Conservation (phyloP, 2,329 filamentous ascomycete genomes). For the Cladosporium sphaerospermum region DNA sequence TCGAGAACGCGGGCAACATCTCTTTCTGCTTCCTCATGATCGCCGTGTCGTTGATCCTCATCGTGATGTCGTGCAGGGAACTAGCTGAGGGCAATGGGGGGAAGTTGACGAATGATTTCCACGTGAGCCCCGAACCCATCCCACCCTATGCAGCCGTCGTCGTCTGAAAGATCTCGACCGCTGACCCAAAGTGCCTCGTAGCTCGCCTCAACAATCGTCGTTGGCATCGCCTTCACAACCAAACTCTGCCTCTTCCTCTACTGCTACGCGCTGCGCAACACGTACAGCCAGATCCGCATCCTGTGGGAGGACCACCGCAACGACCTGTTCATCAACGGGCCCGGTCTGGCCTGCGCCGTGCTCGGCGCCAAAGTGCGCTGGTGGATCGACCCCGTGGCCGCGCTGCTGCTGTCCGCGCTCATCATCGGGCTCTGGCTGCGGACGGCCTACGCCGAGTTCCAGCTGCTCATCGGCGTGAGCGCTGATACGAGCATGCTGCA, state of each 20-base stretch:
- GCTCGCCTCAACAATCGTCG: constrained; percentile 76
- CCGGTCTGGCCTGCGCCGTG: constrained; percentile 75
- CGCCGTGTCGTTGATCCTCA: constrained; percentile 82
- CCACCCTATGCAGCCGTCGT: not conserved
- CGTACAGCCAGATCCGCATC: constrained; percentile 86
- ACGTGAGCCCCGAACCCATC: not conserved
- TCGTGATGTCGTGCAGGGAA: constrained; percentile 76
- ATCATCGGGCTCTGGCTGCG: constrained; percentile 76
- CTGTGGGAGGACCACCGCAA: constrained; percentile 97
- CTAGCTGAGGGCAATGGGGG: constrained; percentile 49
- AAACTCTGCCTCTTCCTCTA: constrained; percentile 83
- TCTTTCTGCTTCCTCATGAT: constrained; percentile 96
- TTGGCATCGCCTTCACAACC: constrained; percentile 74
- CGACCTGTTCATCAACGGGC: constrained; percentile 96
- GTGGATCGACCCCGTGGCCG: constrained; percentile 94
- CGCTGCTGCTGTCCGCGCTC: constrained; percentile 71
- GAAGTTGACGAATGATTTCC: constrained; percentile 23
- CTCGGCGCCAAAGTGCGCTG: constrained; percentile 80
- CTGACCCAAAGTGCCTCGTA: not conserved
- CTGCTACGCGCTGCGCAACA: constrained; percentile 84
- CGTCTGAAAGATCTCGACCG: not conserved
- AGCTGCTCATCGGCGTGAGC: constrained; percentile 82
- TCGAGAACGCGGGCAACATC: constrained; percentile 94
- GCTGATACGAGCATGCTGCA: constrained; percentile 82
- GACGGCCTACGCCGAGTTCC: constrained; percentile 83